Base-by-base conservation (phyloP, 345 rosid genomes). In the Fremontodendron californicum region DNA sequence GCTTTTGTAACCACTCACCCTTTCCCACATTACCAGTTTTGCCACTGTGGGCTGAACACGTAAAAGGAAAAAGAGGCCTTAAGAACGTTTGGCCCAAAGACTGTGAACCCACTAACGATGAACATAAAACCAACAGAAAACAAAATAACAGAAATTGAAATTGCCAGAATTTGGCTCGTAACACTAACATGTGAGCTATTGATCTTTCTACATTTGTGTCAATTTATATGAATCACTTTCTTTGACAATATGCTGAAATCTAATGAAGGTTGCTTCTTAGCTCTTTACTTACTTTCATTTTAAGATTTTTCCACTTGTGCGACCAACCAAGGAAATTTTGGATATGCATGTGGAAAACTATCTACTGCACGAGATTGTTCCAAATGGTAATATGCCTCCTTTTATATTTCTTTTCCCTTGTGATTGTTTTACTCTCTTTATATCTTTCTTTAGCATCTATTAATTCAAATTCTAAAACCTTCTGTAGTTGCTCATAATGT, bases 301-400 rank as follows among this genome's bases (percentile, higher is more conserved):
- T 55, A 55, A 73, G 65, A 57, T 52, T 67, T 15, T 52, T 27
- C 99, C 99, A 68, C 89, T 96, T 42, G 84, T 96, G 76, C 82
- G 13, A 35, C 98, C 99, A 61, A 94, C 98, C 1, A 89, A 87
- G 86, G 52, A 85, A 69, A 96, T 96, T 66, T 83, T 95, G 97
- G 79, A 73, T 61, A 77, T 96, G 86, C 87, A 37, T 45, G 84
- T 85, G 16, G 83, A 76, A 75, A 80, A 82, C 79, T 94, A 92
- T 80, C 82, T 85, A 77, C 91, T 98, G 96, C 97, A 91, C 52
- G 92, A 94, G 77, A 88, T 94, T 85, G 89, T 94, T 83, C 97
- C 98, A 19, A 81, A 90, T 74, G 89, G 97, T 96, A 68, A 66
- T 90, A 73, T 72, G n/a, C 23, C 43, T 71, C 55, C 62, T 58